Conservation (phyloP, 805 yeast species). For the Cyberlindnera lachancei region DNA sequence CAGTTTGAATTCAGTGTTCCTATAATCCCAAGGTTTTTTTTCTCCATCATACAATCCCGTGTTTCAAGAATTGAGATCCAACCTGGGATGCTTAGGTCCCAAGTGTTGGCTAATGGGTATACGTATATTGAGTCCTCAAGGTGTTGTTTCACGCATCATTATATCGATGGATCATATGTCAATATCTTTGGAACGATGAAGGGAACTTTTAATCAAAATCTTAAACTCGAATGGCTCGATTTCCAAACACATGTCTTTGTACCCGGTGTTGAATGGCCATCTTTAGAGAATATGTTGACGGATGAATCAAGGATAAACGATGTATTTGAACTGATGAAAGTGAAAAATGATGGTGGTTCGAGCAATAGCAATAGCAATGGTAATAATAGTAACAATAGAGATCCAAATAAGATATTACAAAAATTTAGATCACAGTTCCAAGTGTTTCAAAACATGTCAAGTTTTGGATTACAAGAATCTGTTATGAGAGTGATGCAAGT, state of each 20-base stretch:
- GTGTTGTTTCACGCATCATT: constrained; percentile 41
- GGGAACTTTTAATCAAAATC: constrained; percentile 51
- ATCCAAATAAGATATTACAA: constrained; percentile 11
- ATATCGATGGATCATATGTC: constrained; percentile 64
- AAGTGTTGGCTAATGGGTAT: constrained; percentile 44
- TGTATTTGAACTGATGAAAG: constrained; percentile 3
- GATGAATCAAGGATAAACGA: constrained; percentile 20
- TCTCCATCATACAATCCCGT: constrained; percentile 43
- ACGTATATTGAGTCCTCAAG: constrained; percentile 47
- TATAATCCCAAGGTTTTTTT: constrained; percentile 58
- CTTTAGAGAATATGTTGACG: constrained; percentile 34
- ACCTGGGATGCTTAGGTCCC: constrained; percentile 42
- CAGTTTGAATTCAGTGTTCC: constrained; percentile 59
- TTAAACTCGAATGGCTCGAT: constrained; percentile 70
- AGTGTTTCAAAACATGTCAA: constrained; percentile 41
- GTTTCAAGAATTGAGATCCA: constrained; percentile 44
- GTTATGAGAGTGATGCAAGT: constrained; percentile 69
- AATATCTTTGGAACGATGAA: constrained; percentile 54
- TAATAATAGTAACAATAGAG: too few relatives aligned
- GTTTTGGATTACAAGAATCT: constrained; percentile 56
- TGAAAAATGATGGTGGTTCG: background rate
- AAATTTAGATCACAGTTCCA: constrained; percentile 31
- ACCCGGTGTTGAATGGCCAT: constrained; percentile 39
- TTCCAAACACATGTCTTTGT: constrained; percentile 40
- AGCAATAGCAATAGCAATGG: too few relatives aligned